A percentile compares a stretch with the other conserved stretches of the same genome.
phyloP scores from a whole-genome alignment of 306 rosid species.

The Alnus rubra region DNA sequence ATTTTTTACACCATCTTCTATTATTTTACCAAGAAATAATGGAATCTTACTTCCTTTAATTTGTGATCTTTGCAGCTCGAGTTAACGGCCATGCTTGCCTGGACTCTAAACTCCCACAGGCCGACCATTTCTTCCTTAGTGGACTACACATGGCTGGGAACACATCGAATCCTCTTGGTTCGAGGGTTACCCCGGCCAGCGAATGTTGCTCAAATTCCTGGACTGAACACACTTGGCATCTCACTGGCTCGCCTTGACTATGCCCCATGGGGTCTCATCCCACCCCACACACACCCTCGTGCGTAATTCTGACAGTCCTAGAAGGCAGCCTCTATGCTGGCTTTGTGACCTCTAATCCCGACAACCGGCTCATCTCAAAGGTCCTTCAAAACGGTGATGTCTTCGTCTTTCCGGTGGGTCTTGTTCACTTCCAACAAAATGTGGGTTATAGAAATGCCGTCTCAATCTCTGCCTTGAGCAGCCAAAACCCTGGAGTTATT shows the following conservation, averaged over 20 bases:
- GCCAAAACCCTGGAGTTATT: slow-evolving; percentile 33
- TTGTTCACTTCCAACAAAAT: slow-evolving; percentile 23
- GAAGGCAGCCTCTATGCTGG: slow-evolving; percentile 20
- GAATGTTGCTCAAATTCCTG: slow-evolving; percentile 26
- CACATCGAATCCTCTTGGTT: slow-evolving; percentile 26
- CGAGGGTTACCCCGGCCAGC: slow-evolving; percentile 15
- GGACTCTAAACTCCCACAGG: slow-evolving; percentile 18
- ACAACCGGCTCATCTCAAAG: slow-evolving; percentile 28
- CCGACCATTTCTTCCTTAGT: slow-evolving; percentile 18
- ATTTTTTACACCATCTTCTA: no score
- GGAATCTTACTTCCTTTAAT: no score
- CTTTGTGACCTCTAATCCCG: slow-evolving; percentile 27
- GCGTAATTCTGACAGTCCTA: slow-evolving; percentile 18
- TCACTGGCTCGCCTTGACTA: slow-evolving; percentile 25
- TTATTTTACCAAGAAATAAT: no score
- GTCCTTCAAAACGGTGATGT: slow-evolving; percentile 30
- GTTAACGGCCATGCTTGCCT: slow-evolving; percentile 23
- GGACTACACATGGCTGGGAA: slow-evolving; percentile 28
- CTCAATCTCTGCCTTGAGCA: slow-evolving; percentile 21
- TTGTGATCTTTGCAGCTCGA: neutral
- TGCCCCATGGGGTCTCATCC: slow-evolving; percentile 17
- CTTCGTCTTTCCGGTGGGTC: slow-evolving; percentile 28
- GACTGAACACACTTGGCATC: slow-evolving; percentile 29
- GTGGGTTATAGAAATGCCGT: slow-evolving; percentile 22
- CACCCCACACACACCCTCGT: slow-evolving; percentile 27